Percentiles rank a stretch among this genome's conserved stretches.
phyloP scores from a whole-genome alignment of 371 early-diverging fungal species.

The Mortierella sp. region DNA sequence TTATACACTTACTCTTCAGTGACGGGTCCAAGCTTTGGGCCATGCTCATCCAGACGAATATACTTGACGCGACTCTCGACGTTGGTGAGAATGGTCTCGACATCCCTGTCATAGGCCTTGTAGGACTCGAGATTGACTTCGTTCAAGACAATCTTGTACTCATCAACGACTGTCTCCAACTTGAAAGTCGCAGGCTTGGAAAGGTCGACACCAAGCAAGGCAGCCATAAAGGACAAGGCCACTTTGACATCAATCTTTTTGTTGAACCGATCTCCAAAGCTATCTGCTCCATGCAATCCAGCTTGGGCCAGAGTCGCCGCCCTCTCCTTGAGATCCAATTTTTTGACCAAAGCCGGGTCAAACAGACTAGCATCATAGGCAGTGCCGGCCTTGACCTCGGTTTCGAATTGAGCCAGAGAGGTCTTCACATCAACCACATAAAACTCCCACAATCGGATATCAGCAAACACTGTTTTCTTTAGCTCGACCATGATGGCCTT shows the following conservation, averaged over 20 bases:
- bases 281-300: conserved; percentile 25
- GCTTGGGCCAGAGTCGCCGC: conserved; percentile 50
- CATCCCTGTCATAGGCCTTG: conserved; percentile 85
- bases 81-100: conserved; percentile 75
- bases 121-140: conserved; percentile 88
- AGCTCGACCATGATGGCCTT: conserved; percentile 70
- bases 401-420: conserved; percentile 55
- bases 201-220: conserved; percentile 28
- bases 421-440: conserved; percentile 76
- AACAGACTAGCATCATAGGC: conserved; percentile 34
- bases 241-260: conserved; percentile 50
- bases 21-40: conserved; percentile 67
- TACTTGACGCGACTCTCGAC: conserved; percentile 83
- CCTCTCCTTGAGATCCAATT: conserved; percentile 56
- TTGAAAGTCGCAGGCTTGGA: conserved; percentile 3
- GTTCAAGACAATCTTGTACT: conserved; percentile 69
- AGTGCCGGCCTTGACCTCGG: conserved; percentile 44
- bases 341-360: conserved; percentile 34
- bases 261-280: conserved; percentile 44
- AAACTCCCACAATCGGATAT: conserved; percentile 89
- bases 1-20: conserved; percentile 56
- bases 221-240: conserved; percentile 54
- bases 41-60: conserved; percentile 82
- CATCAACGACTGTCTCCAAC: conserved; percentile 45
- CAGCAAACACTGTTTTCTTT: conserved; percentile 66